Evolutionary conservation across 805 yeast species (phyloP).

Genomic region (Metschnikowia peoriensis): DNA sequence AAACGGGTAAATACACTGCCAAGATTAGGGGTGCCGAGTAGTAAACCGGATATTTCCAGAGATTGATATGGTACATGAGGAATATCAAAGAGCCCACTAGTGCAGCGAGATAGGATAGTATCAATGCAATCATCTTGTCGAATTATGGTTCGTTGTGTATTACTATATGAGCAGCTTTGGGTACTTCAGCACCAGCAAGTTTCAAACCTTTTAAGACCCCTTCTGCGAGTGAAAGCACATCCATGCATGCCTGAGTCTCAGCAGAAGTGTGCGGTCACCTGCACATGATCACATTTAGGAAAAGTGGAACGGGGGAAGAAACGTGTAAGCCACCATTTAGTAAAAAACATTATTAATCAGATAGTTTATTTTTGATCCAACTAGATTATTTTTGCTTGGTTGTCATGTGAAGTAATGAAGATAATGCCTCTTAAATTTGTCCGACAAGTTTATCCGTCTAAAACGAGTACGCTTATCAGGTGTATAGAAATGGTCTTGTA

Average conservation of each 20-base stretch:
- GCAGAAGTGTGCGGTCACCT: neutral
- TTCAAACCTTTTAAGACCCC: neutral
- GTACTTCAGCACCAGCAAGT: neutral
- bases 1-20: constrained; percentile 72
- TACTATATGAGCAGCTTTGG: neutral
- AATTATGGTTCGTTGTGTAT: neutral
- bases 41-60: constrained; percentile 37
- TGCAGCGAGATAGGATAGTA: constrained; percentile 28
- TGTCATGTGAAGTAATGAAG: no score
- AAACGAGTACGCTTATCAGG: no score
- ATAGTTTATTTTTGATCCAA: no score
- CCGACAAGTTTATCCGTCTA: no score
- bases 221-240: neutral
- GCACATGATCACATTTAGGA: neutral
- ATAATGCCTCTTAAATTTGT: no score
- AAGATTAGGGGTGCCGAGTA: constrained; percentile 48
- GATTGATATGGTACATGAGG: constrained; percentile 34
- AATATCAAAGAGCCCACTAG: constrained; percentile 30
- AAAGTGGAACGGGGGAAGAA: no score
- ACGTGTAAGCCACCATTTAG: no score
- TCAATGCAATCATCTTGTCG: constrained; percentile 7
- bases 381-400: no score
- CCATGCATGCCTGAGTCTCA: neutral
- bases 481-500: no score
- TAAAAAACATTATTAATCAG: no score